Conservation (phyloP, 495 filamentous ascomycete species). For the Daldinia decipiens region DNA sequence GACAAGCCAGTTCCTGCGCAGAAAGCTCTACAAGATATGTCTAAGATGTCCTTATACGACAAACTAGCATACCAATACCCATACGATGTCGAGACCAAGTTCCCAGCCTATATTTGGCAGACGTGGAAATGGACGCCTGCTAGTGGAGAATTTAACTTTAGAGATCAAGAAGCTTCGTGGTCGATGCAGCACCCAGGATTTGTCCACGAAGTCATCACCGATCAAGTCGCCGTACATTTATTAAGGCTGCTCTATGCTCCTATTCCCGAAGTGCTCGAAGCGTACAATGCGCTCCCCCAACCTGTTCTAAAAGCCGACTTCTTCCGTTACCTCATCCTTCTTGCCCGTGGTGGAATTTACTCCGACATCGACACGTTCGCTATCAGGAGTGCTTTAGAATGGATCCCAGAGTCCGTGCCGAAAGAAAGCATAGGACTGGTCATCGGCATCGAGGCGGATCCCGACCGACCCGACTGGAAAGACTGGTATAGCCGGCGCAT, state of each 20-base stretch:
- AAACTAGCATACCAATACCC: slow-evolving; percentile 93
- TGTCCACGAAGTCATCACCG: slow-evolving; percentile 96
- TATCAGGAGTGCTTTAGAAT: slow-evolving; percentile 81
- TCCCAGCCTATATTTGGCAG: slow-evolving; percentile 99
- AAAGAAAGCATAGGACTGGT: slow-evolving; percentile 81
- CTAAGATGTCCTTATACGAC: slow-evolving; percentile 75
- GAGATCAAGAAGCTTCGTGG: slow-evolving; percentile 89
- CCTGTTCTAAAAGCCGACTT: slow-evolving; percentile 96
- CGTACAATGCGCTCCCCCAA: slow-evolving; percentile 84
- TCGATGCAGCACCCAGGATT: slow-evolving; percentile 89
- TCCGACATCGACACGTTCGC: slow-evolving; percentile 95
- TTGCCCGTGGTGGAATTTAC: slow-evolving; percentile 95
- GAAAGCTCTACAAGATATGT: slow-evolving; percentile 61
- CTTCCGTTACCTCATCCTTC: slow-evolving; percentile 94
- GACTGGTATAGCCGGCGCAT: slow-evolving; percentile 96
- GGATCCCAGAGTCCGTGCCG: slow-evolving; percentile 84
- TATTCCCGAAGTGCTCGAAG: slow-evolving; percentile 91
- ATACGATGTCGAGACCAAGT: slow-evolving; percentile 86
- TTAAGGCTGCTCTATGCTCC: slow-evolving; percentile 87
- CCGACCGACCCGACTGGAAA: slow-evolving; percentile 90
- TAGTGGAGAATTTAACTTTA: slow-evolving; percentile 81
- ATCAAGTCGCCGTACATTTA: slow-evolving; percentile 81
- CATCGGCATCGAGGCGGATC: slow-evolving; percentile 95
- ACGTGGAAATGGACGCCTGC: slow-evolving; percentile 95
- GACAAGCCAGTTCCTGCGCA: slow-evolving; percentile 50